Evolutionary conservation across 768 basidiomycete species (phyloP), one percentile per base, ranked within the genome.

Genomic region (Boletus barrowsii): DNA sequence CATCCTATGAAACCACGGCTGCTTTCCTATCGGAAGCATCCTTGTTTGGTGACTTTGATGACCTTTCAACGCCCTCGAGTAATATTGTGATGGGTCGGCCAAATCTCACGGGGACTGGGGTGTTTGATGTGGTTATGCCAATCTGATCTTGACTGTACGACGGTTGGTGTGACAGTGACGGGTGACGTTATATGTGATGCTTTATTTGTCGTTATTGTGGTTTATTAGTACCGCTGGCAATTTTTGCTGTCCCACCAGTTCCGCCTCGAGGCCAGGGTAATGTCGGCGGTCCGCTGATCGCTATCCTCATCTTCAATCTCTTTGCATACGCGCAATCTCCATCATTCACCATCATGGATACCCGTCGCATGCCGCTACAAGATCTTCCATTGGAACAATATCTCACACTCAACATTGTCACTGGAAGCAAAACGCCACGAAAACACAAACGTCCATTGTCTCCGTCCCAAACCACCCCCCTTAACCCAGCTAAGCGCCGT

Each of bases 1-100:
- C 97, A 1, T 97, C 94, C 10, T 99, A 91, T 73, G 97, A 98
- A 73, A 98, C 95, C 5, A 98, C 96, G 0, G 90, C 88, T 2
- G 79, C 87, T 2, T 97, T 99, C 79, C 72, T 99, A 61, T 90
- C 95, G 5, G 93, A 99, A 54, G 96, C 97, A 18, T 92, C 94
- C 0, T 75, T 99, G 44, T 85, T 87, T 67, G 97, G 97, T 24
- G 97, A 98, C 74, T 98, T 91, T 72, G 96, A 98, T 68, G 88
- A 94, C 65, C 76, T 98, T 60, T 82, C 84, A 18, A 88, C 88
- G 20, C 96, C 96, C 3, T 94, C 94, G 5, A 89, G 93, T 1
- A 92, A 86, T 67, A 88, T 99, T 68, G 95, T 98, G 32, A 62
- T 97, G 54, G 96, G 96, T 41, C 80, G 87, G 58, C 91, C 93